A percentile compares a stretch with the other conserved stretches of the same genome.
Conservation (phyloP, 495 filamentous ascomycete genomes). For the Penicillium argentinense region DNA sequence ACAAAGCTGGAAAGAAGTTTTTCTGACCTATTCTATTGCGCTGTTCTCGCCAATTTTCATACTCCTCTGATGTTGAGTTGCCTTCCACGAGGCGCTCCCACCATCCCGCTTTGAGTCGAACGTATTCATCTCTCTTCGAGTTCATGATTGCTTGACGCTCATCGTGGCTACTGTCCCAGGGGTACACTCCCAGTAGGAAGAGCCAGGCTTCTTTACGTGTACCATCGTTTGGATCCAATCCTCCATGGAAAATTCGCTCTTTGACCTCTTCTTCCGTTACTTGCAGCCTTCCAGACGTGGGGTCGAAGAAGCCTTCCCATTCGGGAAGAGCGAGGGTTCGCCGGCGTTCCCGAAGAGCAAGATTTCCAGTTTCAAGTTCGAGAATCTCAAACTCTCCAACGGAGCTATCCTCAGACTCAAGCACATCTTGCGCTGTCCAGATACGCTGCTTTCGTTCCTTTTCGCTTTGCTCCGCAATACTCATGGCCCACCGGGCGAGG, state of each 20-base stretch:
- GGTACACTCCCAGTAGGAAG: conserved; percentile 86
- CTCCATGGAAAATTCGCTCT: conserved; percentile 93
- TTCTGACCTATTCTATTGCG: conserved; percentile 84
- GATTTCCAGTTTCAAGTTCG: conserved; percentile 70
- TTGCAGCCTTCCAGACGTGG: conserved; percentile 65
- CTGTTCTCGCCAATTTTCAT: conserved; percentile 96
- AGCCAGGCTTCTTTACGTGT: conserved; percentile 96
- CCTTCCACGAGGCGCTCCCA: conserved; percentile 92
- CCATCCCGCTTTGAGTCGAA: conserved; percentile 91
- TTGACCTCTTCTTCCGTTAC: conserved; percentile 90
- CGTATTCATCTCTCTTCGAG: conserved; percentile 88
- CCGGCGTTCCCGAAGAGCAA: conserved; percentile 69
- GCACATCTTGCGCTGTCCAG: conserved; percentile 88
- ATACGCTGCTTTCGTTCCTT: conserved; percentile 78
- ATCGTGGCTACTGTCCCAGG: conserved; percentile 81
- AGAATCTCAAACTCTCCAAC: conserved; percentile 96
- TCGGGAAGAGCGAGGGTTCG: conserved; percentile 78
- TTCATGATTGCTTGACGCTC: conserved; percentile 79
- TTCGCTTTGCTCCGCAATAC: conserved; percentile 94
- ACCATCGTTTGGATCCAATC: conserved; percentile 82
- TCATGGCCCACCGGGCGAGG: conserved; percentile 96
- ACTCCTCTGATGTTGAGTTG: conserved; percentile 69
- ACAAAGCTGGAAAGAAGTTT: background rate
- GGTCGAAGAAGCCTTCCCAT: conserved; percentile 85
- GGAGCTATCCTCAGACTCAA: conserved; percentile 90